Conservation (phyloP, 805 yeast genomes). For the Torulaspora indica region DNA sequence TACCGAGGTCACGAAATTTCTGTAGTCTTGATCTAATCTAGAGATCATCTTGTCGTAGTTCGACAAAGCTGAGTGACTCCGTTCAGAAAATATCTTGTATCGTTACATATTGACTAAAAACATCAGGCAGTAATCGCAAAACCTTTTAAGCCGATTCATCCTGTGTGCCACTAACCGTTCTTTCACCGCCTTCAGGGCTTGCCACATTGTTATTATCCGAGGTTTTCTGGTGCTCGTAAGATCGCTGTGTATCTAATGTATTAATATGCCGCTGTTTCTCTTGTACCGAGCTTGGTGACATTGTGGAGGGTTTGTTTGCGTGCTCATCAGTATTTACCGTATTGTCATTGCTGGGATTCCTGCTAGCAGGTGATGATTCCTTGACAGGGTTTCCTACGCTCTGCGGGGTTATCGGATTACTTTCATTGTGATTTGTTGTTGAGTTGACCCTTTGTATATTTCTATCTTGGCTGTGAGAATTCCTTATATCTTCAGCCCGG, state of each 20-base stretch:
- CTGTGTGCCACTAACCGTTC: not conserved
- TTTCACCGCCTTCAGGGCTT: not conserved
- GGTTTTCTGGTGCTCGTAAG: not conserved
- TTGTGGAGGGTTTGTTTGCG: constrained; percentile 3
- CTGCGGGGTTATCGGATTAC: constrained; percentile 19
- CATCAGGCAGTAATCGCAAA: not conserved
- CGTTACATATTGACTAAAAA: not conserved
- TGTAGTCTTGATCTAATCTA: constrained; percentile 31
- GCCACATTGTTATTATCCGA: not conserved
- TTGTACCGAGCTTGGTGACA: constrained; percentile 9
- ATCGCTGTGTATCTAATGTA: not conserved
- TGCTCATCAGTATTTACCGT: constrained; percentile 1
- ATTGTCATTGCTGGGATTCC: not conserved
- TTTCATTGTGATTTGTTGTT: constrained; percentile 6
- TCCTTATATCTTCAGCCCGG: not conserved
- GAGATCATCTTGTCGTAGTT: not conserved
- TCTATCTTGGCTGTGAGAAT: not conserved
- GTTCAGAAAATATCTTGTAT: not conserved
- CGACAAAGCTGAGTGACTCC: not conserved
- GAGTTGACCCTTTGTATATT: not conserved
- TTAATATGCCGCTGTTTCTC: constrained; percentile 3
- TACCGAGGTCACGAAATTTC: constrained; percentile 37
- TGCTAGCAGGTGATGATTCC: constrained; percentile 6
- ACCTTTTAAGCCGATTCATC: not conserved
- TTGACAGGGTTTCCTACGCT: constrained; percentile 12